Percentiles rank a stretch among this genome's conserved stretches.
These are phyloP conservation scores for Venturia aucupariae DNA, from an alignment of 2,329 filamentous ascomycete species.

Conservation along the genomic window DNA sequence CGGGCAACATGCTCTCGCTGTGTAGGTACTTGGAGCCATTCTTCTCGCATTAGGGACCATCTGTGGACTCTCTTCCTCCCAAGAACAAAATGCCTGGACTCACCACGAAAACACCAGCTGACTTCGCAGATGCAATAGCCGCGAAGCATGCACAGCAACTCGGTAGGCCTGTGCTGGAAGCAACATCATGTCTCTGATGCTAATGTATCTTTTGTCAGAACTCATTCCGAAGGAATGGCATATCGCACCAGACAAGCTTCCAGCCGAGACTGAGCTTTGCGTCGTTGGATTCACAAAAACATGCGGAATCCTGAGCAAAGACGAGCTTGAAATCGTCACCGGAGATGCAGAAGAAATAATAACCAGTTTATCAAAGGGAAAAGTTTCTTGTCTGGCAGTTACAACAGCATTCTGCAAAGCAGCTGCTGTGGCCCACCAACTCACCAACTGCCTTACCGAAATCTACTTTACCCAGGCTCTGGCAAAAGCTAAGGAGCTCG, in stretches of 20 bases:
- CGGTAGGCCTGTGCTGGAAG: not conserved
- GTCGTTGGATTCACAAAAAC: not conserved
- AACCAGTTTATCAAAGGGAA: conserved; percentile 28
- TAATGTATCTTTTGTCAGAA: not conserved
- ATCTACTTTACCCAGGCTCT: conserved; percentile 29
- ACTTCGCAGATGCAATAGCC: not conserved
- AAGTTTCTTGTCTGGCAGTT: conserved; percentile 30
- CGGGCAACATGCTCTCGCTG: too few relatives aligned
- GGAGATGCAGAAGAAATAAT: conserved; percentile 33
- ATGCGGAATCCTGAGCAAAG: not conserved
- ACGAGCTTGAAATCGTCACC: conserved; percentile 43
- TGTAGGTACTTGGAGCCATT: not conserved
- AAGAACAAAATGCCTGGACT: not conserved
- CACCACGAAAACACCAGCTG: not conserved
- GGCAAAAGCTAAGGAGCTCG: conserved; percentile 24
- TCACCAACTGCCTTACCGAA: conserved; percentile 30
- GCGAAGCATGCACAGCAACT: not conserved
- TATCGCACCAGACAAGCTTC: not conserved
- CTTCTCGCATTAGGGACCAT: not conserved
- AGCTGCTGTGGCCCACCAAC: conserved; percentile 18
- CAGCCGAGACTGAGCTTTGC: not conserved
- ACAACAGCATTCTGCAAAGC: conserved; percentile 36
- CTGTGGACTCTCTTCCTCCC: not conserved
- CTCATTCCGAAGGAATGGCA: conserved; percentile 6
- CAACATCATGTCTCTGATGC: not conserved